Evolutionary conservation across 257 asterid genomes (phyloP).

Genomic region (Verbascum thapsus): DNA sequence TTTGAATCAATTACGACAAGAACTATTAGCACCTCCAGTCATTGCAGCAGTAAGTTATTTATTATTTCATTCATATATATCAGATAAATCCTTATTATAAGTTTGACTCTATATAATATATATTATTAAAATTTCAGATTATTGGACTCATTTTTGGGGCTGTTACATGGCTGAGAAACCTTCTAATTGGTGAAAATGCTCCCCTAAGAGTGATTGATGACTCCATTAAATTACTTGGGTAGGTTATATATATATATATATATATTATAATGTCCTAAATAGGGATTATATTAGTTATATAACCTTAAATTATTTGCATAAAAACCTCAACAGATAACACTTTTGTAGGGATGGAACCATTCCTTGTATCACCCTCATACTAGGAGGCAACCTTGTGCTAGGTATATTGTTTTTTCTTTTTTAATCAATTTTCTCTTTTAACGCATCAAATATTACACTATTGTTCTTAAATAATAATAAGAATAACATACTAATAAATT

Average conservation of each 20-base stretch:
- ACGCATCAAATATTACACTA: too few species aligned
- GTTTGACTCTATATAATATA: too few species aligned
- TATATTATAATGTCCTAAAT: too few species aligned
- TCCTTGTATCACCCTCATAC: slow-evolving; percentile 85
- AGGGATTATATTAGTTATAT: too few species aligned
- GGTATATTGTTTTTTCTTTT: slow-evolving; percentile 39
- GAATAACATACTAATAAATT: too few species aligned
- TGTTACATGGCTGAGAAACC: slow-evolving; percentile 54
- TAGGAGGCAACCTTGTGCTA: slow-evolving; percentile 87
- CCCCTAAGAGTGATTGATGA: slow-evolving; percentile 68
- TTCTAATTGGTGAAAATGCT: slow-evolving; percentile 69
- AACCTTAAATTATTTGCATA: not conserved
- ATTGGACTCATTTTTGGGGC: slow-evolving; percentile 71
- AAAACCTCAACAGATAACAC: not conserved
- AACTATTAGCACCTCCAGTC: slow-evolving; percentile 72
- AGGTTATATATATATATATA: too few species aligned
- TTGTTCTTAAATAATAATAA: too few species aligned
- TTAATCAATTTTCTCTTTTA: too few species aligned
- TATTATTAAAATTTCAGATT: slow-evolving; percentile 41
- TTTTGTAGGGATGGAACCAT: slow-evolving; percentile 70
- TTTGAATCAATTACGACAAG: slow-evolving; percentile 55
- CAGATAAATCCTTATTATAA: too few species aligned
- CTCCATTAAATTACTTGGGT: slow-evolving; percentile 75
- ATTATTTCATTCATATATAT: too few species aligned
- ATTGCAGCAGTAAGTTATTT: slow-evolving; percentile 63